A percentile compares a stretch with the other conserved stretches of the same genome.
These are phyloP conservation scores for Pleurotus sapidus DNA, from an alignment of 768 basidiomycete genomes.

Conservation along the genomic window DNA sequence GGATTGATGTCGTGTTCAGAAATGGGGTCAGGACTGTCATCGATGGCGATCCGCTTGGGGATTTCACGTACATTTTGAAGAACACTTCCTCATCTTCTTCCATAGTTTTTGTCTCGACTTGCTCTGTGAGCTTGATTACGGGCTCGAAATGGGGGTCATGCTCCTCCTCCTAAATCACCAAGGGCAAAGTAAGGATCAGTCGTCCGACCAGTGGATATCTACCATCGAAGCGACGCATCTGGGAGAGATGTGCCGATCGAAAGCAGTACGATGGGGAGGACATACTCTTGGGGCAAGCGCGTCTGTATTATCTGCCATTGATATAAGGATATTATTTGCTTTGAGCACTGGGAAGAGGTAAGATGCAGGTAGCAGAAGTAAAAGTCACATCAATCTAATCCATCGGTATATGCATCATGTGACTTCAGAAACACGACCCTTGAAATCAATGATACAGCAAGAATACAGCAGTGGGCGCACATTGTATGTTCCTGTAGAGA, in stretches of 20 bases:
- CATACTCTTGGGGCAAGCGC: constrained; percentile 72
- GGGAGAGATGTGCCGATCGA: constrained; percentile 7
- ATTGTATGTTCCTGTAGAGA: no score
- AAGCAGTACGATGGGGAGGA: constrained; percentile 13
- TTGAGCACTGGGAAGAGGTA: constrained; percentile 9
- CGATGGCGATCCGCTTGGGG: constrained; percentile 32
- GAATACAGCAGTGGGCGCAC: no score
- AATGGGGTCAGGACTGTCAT: constrained; percentile 24
- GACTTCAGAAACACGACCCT: neutral
- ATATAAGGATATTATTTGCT: constrained; percentile 15
- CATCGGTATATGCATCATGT: constrained; percentile 3
- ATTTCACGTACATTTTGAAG: constrained; percentile 87
- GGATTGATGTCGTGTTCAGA: no score
- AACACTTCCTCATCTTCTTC: constrained; percentile 92
- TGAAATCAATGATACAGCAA: no score
- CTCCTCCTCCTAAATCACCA: constrained; percentile 62
- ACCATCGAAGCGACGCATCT: constrained; percentile 10
- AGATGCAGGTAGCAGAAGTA: neutral
- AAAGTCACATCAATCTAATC: constrained; percentile 6
- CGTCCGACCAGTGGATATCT: constrained; percentile 5
- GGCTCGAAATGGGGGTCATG: constrained; percentile 92
- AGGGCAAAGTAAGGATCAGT: constrained; percentile 16
- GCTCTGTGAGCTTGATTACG: constrained; percentile 93
- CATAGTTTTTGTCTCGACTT: constrained; percentile 90
- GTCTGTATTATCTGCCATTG: constrained; percentile 59